Evolutionary conservation across 495 filamentous ascomycete genomes (phyloP), one percentile per base, ranked within the genome.

Genomic region (Rhizodiscina lignyota): DNA sequence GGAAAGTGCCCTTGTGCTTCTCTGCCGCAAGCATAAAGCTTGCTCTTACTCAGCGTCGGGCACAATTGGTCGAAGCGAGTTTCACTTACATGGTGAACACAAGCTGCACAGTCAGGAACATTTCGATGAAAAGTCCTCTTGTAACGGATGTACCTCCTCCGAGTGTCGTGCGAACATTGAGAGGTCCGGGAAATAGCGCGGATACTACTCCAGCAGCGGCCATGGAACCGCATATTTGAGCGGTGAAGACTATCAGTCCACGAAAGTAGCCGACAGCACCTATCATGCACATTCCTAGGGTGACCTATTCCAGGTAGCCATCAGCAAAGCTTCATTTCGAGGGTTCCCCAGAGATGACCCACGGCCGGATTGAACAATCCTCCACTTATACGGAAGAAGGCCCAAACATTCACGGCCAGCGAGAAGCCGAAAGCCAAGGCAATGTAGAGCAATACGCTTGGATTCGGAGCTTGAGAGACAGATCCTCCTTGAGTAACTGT

Each of bases 21-120:
- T 86, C 81, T 12, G 74, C 76, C 2, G 83, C 82, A 32, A 89
- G 57, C 68, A 91, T 83, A 56, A 86, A 79, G 22, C n/a, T n/a
- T n/a, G n/a, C n/a, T n/a, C n/a, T n/a, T n/a, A n/a, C n/a, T n/a
- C n/a, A n/a, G n/a, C n/a, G n/a, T n/a, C n/a, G n/a, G n/a, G n/a
- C n/a, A n/a, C n/a, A n/a, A n/a, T n/a, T n/a, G n/a, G n/a, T n/a
- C n/a, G n/a, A n/a, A n/a, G n/a, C n/a, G n/a, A n/a, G n/a, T 34
- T 86, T 56, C 65, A 89, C 81, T 53, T 84, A 76, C 18, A 87
- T 75, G 4, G 79, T 68, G 37, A 86, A 72, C 15, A 85, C 71
- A 21, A 92, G 57, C 52, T 83, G 67, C 1, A 76, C 68, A 0
- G 83, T 89, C 11, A 87, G 63, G 41, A 92, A 77, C 59, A 80